These are phyloP conservation scores for Hippophae tibetana DNA, from an alignment of 306 rosid species.

Conservation along the genomic window DNA sequence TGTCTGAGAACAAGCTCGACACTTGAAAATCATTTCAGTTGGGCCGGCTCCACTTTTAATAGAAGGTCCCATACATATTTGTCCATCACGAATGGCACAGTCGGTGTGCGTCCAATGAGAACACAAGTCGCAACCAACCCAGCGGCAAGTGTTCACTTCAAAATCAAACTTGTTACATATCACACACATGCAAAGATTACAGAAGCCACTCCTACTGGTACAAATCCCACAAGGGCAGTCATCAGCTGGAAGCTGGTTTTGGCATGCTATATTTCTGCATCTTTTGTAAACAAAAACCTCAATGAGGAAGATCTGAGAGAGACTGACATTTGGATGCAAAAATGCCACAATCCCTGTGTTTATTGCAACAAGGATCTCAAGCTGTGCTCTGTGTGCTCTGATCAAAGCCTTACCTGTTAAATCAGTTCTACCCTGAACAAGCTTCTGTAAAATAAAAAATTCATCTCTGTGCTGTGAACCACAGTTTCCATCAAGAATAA, in stretches of 20 bases:
- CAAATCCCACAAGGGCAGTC: conserved; percentile 93
- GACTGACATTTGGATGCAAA: conserved; percentile 85
- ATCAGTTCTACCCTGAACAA: conserved; percentile 74
- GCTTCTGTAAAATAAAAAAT: conserved; percentile 72
- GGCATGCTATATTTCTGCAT: conserved; percentile 91
- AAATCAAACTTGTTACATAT: conserved; percentile 96
- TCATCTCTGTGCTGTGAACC: conserved; percentile 81
- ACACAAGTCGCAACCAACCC: conserved; percentile 96
- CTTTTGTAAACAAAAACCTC: conserved; percentile 85
- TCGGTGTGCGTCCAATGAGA: conserved; percentile 99
- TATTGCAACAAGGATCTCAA: conserved; percentile 85
- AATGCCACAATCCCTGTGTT: conserved; percentile 93
- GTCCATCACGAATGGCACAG: conserved; percentile 92
- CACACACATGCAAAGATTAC: conserved; percentile 98
- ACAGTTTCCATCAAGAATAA: conserved; percentile 80
- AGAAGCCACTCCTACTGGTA: conserved; percentile 75
- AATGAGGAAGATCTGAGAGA: conserved; percentile 72
- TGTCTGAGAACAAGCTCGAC: conserved; percentile 89
- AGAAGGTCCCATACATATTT: conserved; percentile 67
- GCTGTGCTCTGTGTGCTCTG: conserved; percentile 86
- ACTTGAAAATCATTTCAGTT: conserved; percentile 87
- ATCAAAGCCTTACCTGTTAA: conserved; percentile 78
- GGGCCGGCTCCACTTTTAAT: conserved; percentile 66
- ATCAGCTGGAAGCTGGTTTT: conserved; percentile 87
- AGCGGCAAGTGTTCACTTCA: conserved; percentile 95